Conservation (phyloP, 2,329 filamentous ascomycete genomes). For the Fonsecaea erecta region DNA sequence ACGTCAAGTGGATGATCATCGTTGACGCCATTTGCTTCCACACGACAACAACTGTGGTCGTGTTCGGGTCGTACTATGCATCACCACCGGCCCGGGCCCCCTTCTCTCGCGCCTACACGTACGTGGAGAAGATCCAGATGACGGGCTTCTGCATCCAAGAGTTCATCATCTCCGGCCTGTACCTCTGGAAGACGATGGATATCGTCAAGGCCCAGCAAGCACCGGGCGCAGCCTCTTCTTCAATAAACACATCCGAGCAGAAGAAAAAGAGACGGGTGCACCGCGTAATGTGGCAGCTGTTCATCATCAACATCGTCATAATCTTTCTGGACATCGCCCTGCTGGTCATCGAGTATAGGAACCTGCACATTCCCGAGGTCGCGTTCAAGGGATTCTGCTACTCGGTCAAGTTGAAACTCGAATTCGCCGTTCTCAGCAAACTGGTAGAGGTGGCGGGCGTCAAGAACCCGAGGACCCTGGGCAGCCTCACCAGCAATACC, state of each 20-base stretch:
- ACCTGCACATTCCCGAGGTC: slow-evolving; percentile 52
- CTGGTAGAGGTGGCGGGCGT: slow-evolving; percentile 40
- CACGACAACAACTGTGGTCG: slow-evolving; percentile 50
- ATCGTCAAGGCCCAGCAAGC: slow-evolving; percentile 50
- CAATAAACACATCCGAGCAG: slow-evolving; percentile 5
- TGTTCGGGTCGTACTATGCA: slow-evolving; percentile 44
- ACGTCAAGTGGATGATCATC: slow-evolving; percentile 53
- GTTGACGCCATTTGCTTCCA: slow-evolving; percentile 50
- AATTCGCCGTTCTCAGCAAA: slow-evolving; percentile 55
- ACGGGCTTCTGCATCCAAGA: slow-evolving; percentile 63
- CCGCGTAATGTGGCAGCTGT: slow-evolving; percentile 55
- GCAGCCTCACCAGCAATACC: slow-evolving; percentile 5
- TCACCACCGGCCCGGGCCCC: slow-evolving; percentile 37
- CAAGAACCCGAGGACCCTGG: slow-evolving; percentile 3
- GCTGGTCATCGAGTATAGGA: slow-evolving; percentile 50
- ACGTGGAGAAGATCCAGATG: slow-evolving; percentile 61
- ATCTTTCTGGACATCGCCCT: slow-evolving; percentile 52
- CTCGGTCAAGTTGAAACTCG: slow-evolving; percentile 55
- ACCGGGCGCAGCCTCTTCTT: neutral
- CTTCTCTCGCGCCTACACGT: slow-evolving; percentile 46
- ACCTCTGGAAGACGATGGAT: slow-evolving; percentile 59
- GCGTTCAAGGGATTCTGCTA: slow-evolving; percentile 54
- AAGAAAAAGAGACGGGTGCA: slow-evolving; percentile 49
- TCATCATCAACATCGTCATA: slow-evolving; percentile 55
- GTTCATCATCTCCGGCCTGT: slow-evolving; percentile 42